Evolutionary conservation across 1,284 basidiomycete genomes (phyloP), one percentile per base, ranked within the genome.

Genomic region (Schizopora paradoxa): DNA sequence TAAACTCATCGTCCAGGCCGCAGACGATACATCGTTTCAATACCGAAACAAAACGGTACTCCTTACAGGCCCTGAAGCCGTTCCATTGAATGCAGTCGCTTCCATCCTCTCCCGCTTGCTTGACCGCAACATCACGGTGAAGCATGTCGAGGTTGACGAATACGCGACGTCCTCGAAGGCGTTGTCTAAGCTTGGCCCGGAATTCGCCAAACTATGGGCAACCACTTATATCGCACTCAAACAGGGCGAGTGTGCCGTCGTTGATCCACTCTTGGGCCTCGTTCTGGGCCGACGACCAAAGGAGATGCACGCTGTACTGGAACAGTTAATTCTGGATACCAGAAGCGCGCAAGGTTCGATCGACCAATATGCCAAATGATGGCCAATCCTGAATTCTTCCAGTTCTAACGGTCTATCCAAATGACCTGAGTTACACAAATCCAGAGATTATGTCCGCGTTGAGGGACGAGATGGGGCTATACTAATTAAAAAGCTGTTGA

Each of bases 181-280:
- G 18, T 22, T 35, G 3, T 16, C 33, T 6, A 35, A 35, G 11
- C 33, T 35, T 45, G 54, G 6, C 57, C 56, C 7, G 36, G 56
- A 56, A 29, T 58, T 61, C 42, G 41, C 63, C 38, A 51, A 56
- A 25, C 44, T 51, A 38, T 65, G 63, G 63, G 58, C 61, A 36
- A 63, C 61, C 43, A 61, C 60, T 21, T 63, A 53, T 51, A 53
- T 53, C 13, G 61, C 58, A 13, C 27, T 65, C 19, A 45, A 23
- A 37, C 52, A 58, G 0, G 61, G 61, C 7, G 62, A 65, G 50
- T 50, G 57, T 5, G 60, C 53, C 1, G 56, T 55, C 1, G 56
- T 61, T 7, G 61, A 62, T 29, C 58, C 61, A 13, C 42, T 61
- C 21, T 47, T 65, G 40, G 50, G 54, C 40, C 33, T 54, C 27